A percentile compares a stretch with the other conserved stretches of the same genome.
phyloP scores from a whole-genome alignment of 768 basidiomycete species.

The Gymnopilus junonius region DNA sequence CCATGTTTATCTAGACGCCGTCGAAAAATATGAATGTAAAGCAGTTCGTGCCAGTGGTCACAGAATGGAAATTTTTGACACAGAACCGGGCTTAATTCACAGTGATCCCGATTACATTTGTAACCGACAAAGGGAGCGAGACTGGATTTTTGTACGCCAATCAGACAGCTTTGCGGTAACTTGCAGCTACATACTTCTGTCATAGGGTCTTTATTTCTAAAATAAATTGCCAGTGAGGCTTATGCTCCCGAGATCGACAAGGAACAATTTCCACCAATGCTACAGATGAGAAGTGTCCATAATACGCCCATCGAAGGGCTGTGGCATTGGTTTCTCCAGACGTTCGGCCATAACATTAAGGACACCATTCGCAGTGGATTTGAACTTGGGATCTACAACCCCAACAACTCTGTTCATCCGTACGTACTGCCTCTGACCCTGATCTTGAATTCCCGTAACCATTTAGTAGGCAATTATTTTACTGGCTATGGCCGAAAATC shows the following conservation, averaged over 20 bases:
- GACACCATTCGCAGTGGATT: constrained; percentile 18
- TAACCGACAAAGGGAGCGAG: constrained; percentile 29
- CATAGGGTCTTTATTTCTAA: neutral
- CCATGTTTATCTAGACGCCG: constrained; percentile 27
- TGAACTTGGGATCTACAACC: constrained; percentile 15
- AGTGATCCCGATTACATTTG: constrained; percentile 25
- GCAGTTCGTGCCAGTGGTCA: too few species aligned
- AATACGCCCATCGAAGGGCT: constrained; percentile 31
- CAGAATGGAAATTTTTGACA: too few species aligned
- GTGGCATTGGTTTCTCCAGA: constrained; percentile 31
- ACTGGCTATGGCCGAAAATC: constrained; percentile 34
- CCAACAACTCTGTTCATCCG: constrained; percentile 20
- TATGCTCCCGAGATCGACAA: constrained; percentile 26
- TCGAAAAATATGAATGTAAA: constrained; percentile 23
- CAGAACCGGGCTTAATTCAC: neutral
- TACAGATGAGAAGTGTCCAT: constrained; percentile 24
- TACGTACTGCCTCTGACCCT: constrained; percentile 5
- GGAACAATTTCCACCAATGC: constrained; percentile 17
- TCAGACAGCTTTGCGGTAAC: constrained; percentile 11
- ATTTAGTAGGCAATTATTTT: constrained; percentile 19
- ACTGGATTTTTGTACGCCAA: constrained; percentile 21
- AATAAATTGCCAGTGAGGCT: constrained; percentile 11
- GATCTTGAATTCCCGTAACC: neutral
- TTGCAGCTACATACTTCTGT: neutral
- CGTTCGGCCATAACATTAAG: constrained; percentile 21